phyloP scores from a whole-genome alignment of 1,139 yeast genomes.

The Debaryomyces fabryi region DNA sequence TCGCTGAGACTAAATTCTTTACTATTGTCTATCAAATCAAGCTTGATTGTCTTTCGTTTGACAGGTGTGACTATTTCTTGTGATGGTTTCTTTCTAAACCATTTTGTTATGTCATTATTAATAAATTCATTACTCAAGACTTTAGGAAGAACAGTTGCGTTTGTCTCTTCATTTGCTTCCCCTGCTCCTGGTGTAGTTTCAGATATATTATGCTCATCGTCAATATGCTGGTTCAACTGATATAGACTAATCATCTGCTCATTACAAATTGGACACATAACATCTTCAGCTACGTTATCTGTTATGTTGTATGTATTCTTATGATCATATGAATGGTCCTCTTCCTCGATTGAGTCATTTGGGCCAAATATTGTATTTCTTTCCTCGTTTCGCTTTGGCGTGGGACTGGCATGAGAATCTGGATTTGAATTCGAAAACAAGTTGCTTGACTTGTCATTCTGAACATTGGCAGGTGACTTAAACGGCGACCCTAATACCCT shows the following conservation, averaged over 20 bases:
- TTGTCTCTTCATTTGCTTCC: slow-evolving; percentile 13
- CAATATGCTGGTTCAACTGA: slow-evolving; percentile 72
- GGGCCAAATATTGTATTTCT: slow-evolving; percentile 2
- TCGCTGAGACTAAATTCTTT: slow-evolving; percentile 36
- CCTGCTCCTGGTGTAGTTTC: slow-evolving; percentile 7
- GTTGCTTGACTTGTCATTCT: slow-evolving; percentile 7
- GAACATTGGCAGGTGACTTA: slow-evolving; percentile 21
- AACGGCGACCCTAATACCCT: slow-evolving; percentile 29
- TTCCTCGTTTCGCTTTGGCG: not conserved
- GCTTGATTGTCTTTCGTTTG: slow-evolving; percentile 29
- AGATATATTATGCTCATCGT: slow-evolving; percentile 54
- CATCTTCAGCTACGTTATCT: not conserved
- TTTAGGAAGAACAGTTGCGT: slow-evolving; percentile 11
- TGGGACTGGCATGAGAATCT: slow-evolving; percentile 4
- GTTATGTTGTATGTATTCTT: not conserved
- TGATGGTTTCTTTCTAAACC: slow-evolving; percentile 20
- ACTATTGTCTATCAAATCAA: slow-evolving; percentile 39
- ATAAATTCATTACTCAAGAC: slow-evolving; percentile 22
- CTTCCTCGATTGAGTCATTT: not conserved
- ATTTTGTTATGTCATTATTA: slow-evolving; percentile 24
- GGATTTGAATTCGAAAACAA: slow-evolving; percentile 7
- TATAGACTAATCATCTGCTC: slow-evolving; percentile 58
- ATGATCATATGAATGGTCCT: not conserved
- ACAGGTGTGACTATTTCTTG: slow-evolving; percentile 17
- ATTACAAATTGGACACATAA: slow-evolving; percentile 70